phyloP scores from a whole-genome alignment of 2,329 filamentous ascomycete species.

The Fusarium mundagurra region DNA sequence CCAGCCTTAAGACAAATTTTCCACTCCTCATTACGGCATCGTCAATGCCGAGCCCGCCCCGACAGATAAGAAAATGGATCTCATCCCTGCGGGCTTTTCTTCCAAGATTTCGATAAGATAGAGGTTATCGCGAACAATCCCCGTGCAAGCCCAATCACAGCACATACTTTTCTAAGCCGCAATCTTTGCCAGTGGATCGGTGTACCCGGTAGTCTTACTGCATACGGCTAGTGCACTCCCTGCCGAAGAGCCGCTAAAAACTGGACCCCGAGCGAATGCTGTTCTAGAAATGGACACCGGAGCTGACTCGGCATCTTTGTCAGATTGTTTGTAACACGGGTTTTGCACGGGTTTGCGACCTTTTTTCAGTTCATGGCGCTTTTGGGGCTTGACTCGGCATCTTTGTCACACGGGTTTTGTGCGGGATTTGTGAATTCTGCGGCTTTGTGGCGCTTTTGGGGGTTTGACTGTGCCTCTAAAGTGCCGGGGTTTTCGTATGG shows the following conservation, averaged over 20 bases:
- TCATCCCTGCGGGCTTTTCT: neutral
- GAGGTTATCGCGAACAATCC: neutral
- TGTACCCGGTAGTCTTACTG: neutral
- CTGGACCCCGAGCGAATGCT: neutral
- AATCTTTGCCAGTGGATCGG: neutral
- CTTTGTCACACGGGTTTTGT: neutral
- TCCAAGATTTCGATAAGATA: conserved; percentile 1
- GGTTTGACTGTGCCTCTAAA: neutral
- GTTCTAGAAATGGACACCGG: neutral
- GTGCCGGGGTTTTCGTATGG: neutral
- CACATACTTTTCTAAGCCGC: neutral
- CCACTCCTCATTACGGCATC: neutral
- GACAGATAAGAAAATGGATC: conserved; percentile 1
- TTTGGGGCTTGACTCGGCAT: neutral
- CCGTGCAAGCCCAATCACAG: neutral
- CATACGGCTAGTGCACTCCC: neutral
- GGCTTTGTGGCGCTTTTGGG: neutral
- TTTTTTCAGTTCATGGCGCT: neutral
- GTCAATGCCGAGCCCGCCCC: neutral
- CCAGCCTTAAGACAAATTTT: neutral
- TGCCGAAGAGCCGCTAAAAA: conserved; percentile 11
- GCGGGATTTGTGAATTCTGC: neutral
- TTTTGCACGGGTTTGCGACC: neutral
- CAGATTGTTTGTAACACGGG: neutral
- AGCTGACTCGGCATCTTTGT: conserved; percentile 3